Base-by-base conservation (phyloP, 768 basidiomycete genomes). In the Phlebiopsis flavidoalba region DNA sequence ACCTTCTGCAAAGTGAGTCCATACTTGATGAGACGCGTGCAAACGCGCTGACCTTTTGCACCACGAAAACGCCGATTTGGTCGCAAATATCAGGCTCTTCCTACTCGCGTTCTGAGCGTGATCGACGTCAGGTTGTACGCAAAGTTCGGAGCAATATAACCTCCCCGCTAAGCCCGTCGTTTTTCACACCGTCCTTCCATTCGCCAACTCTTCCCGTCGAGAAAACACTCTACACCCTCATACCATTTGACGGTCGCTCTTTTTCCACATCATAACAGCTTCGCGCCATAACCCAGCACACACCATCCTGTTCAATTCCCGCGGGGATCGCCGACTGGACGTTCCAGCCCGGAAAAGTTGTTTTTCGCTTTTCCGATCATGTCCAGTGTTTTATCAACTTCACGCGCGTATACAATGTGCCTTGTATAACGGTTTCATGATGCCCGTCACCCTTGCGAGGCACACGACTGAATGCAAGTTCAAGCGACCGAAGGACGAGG, bases 1-100 rank as follows among this genome's bases (percentile, higher is more conserved):
- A 89, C 72, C 77, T 95, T 26, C 63, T 95, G 1, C 90, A 95
- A 76, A 91, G 93, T 95, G 68, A 66, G 87, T 5, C 14, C 49
- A 14, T 43, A 31, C 40, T 3, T 17, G 40, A 37, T 37, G 5
- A 35, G 17, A 43, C 33, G 22, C 43, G 36, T n/a, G n/a, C 40
- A 8, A 43, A 45, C 19, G 35, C 37, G 17, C 5, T 36, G 46
- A 15, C 51, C n/a, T n/a, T 68, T 47, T 63, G 66, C 62, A 65
- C 53, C 67, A 22, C n/a, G n/a, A 56, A 40, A 56, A 21, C 37
- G 36, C n/a, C 61, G 43, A 37, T 17, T n/a, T 36, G 35, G 17
- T 36, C 40, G n/a, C 40, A 31, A 21, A 15, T 48, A 31, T 59
- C 10, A 48, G 85, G 83, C 83, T 8, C 68, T 80, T 14, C 83